Percentiles rank a stretch among this genome's conserved stretches.
Conservation (phyloP, 768 basidiomycete species). For the Candolleomyces aberdarensis region DNA sequence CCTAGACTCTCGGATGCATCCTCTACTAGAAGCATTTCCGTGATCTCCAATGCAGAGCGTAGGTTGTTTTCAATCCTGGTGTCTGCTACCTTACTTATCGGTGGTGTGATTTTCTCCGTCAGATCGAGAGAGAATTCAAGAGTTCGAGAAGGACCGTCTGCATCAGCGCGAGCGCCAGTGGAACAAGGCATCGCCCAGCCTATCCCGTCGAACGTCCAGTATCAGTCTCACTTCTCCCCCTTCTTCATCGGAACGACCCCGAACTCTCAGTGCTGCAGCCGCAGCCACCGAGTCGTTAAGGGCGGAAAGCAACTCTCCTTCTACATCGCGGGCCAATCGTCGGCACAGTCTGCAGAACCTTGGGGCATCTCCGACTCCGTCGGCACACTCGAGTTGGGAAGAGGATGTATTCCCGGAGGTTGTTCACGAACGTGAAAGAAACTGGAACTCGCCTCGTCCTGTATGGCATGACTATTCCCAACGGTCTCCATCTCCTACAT, state of each 20-base stretch:
- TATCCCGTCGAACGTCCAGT: slow-evolving; percentile 42
- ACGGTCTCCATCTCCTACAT: not conserved
- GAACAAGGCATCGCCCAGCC: slow-evolving; percentile 43
- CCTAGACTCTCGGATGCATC: slow-evolving; percentile 37
- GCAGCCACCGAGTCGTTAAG: not conserved
- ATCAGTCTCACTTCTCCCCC: slow-evolving; percentile 36
- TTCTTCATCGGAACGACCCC: slow-evolving; percentile 10
- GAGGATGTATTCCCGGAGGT: slow-evolving; percentile 28
- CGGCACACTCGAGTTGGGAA: slow-evolving; percentile 18
- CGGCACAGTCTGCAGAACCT: slow-evolving; percentile 31
- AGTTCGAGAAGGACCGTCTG: slow-evolving; percentile 41
- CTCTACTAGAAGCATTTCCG: slow-evolving; percentile 42
- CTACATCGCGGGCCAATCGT: slow-evolving; percentile 21
- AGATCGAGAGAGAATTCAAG: slow-evolving; percentile 46
- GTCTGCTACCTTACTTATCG: not conserved
- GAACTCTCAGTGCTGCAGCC: slow-evolving; percentile 20
- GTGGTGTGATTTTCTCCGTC: not conserved
- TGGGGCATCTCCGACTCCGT: slow-evolving; percentile 39
- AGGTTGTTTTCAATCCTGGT: slow-evolving; percentile 19
- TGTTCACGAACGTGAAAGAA: slow-evolving; percentile 51
- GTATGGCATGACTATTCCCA: slow-evolving; percentile 36
- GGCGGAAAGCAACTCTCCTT: slow-evolving; percentile 25
- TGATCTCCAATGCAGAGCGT: slow-evolving; percentile 52
- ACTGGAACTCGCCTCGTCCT: slow-evolving; percentile 69
- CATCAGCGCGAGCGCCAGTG: slow-evolving; percentile 52